Evolutionary conservation across 805 yeast genomes (phyloP).

Genomic region (Yamadazyma tumulicola): DNA sequence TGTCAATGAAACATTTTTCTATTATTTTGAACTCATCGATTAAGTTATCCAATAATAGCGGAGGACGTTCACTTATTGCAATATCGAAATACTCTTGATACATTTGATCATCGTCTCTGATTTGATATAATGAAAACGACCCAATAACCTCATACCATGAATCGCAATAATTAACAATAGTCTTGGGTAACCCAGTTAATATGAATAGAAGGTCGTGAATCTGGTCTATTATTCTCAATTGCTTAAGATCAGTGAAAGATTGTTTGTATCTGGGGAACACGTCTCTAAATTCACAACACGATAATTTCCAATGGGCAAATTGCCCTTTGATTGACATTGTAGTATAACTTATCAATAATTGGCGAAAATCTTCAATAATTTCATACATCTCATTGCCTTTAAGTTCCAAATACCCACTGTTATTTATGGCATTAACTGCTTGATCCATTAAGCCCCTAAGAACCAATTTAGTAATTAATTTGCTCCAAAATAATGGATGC

Average conservation of each 20-base stretch:
- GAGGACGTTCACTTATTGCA: conserved; percentile 32
- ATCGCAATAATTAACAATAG: conserved; percentile 49
- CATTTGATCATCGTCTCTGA: conserved; percentile 41
- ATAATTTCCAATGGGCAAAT: conserved; percentile 49
- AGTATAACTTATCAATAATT: conserved; percentile 38
- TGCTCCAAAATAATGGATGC: conserved; percentile 60
- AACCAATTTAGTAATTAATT: conserved; percentile 51
- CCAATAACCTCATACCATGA: conserved; percentile 69
- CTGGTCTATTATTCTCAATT: conserved; percentile 30
- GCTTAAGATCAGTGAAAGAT: conserved; percentile 20
- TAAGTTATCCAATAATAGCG: conserved; percentile 33
- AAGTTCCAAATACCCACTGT: conserved; percentile 42
- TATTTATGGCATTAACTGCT: conserved; percentile 47
- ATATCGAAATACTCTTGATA: conserved; percentile 31
- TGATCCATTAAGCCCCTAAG: conserved; percentile 60
- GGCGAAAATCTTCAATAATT: conserved; percentile 39
- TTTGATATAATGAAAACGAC: conserved; percentile 55
- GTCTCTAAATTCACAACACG: conserved; percentile 50
- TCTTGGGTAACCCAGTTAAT: conserved; percentile 46
- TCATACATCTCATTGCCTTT: conserved; percentile 27
- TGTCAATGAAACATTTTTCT: conserved; percentile 46
- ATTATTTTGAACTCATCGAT: conserved; percentile 23
- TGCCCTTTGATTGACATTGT: conserved; percentile 36
- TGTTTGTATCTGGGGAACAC: conserved; percentile 23
- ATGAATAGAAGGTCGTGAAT: conserved; percentile 41